A percentile compares a stretch with the other conserved stretches of the same genome.
Evolutionary conservation across 2,329 filamentous ascomycete genomes (phyloP).

Genomic region (Atkinsonella hypoxylon): DNA sequence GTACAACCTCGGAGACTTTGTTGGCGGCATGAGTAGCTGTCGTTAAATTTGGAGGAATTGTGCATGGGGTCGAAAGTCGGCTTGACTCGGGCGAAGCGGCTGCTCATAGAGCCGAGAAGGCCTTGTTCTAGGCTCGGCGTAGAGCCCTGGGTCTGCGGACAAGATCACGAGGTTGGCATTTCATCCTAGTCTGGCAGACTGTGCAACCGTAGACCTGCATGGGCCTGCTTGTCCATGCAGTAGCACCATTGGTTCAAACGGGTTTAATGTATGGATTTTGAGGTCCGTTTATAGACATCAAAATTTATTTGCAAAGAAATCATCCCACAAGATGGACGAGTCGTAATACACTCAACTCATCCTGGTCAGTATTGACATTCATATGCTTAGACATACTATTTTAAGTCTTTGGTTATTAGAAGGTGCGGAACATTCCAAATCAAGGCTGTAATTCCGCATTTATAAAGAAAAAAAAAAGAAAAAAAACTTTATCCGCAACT

Average conservation of each 20-base stretch:
- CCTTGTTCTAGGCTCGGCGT: neutral
- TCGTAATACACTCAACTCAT: too few relatives aligned
- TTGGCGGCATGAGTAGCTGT: neutral
- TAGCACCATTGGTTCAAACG: neutral
- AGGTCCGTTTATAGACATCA: neutral
- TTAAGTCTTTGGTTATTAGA: too few relatives aligned
- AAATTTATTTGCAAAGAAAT: neutral
- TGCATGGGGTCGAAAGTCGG: neutral
- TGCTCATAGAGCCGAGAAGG: neutral
- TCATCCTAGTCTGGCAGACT: neutral
- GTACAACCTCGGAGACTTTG: neutral
- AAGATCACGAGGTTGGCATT: constrained; percentile 2
- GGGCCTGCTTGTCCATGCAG: neutral
- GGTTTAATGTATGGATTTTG: too few relatives aligned
- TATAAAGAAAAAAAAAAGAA: too few relatives aligned
- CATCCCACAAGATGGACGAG: neutral
- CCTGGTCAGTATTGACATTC: too few relatives aligned
- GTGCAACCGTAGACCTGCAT: neutral
- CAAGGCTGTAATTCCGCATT: too few relatives aligned
- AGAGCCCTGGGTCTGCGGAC: neutral
- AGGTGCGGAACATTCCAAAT: too few relatives aligned
- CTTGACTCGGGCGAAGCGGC: neutral
- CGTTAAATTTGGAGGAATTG: neutral
- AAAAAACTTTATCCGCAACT: too few relatives aligned
- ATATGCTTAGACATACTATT: too few relatives aligned